Base-by-base conservation (phyloP, 2,329 filamentous ascomycete genomes). In the Arthrobotrys iridis region DNA sequence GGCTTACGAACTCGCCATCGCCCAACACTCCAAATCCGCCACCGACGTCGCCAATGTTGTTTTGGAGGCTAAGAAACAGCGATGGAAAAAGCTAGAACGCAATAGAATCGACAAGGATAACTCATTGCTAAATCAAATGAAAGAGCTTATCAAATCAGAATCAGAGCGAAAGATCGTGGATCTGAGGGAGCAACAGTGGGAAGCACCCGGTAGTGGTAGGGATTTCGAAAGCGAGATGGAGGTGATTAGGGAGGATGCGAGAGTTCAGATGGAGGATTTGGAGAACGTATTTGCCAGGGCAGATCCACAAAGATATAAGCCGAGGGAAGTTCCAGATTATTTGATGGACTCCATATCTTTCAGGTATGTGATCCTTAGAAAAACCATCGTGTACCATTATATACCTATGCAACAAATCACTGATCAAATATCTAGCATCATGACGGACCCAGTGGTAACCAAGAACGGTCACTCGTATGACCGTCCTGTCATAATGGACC, bases 401-500 rank as follows among this genome's bases (percentile, higher is more conserved):
- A 18, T 18, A n/a, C n/a, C n/a, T n/a, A 4, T 41, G 18, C 18
- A 6, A 52, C 8, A 1, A 22, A 10, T 18, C 10, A 5, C 24
- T 68, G 15, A 50, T 18, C n/a, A 41, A 24, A 11, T 37, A 33
- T 62, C 20, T 30, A 77, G 86, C 46, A 85, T 93, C 73, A 91
- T 93, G 89, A 84, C 90, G 33, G 91, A 93, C 79, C 91, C 89
- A 0, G 82, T 84, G 8, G 79, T 83, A 89, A 94, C 92, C 0
- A 93, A 91, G 80, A 93, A 91, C 0, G 95, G 95, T 10, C 91
- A 93, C 77, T 95, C 91, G 0, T 99, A 97, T 81, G 95, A 98
- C 81, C 88, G 94, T 43, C 86, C 91, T 0, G 91, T 91, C 13
- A 90, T 99, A 75, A 85, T 93, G 80, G 93, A 96, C 82, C 93